A percentile compares a stretch with the other conserved stretches of the same genome.
Conservation (phyloP, 1,284 basidiomycete species). For the Puccinia brachypodii region DNA sequence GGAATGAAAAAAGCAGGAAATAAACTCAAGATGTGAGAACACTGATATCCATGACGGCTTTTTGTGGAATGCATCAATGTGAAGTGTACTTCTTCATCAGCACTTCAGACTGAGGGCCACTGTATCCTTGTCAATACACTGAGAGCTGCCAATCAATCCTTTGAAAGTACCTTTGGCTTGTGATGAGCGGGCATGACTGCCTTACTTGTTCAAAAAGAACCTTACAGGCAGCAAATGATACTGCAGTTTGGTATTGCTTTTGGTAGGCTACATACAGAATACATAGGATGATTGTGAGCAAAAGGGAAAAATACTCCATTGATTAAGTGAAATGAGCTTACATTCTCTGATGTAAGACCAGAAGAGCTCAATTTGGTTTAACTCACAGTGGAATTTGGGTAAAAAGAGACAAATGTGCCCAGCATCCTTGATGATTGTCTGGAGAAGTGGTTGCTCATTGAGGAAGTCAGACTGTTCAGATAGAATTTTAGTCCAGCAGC, state of each 20-base stretch:
- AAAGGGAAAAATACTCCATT: background rate
- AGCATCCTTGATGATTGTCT: background rate
- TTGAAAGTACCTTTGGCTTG: constrained; percentile 15
- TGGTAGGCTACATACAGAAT: background rate
- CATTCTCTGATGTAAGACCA: background rate
- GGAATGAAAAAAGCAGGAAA: no score
- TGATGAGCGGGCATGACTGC: background rate
- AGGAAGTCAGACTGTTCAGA: background rate
- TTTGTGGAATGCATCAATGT: background rate
- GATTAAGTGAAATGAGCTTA: background rate
- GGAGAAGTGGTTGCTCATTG: background rate
- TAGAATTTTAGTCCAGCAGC: background rate
- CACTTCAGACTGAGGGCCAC: background rate
- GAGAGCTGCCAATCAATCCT: constrained; percentile 12
- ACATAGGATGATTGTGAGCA: background rate
- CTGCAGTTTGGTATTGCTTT: background rate
- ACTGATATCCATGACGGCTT: background rate
- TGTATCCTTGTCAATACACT: background rate
- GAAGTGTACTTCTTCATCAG: constrained; percentile 3
- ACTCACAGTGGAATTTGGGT: background rate
- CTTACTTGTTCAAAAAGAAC: constrained; percentile 8
- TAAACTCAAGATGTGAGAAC: no score
- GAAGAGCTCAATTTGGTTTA: background rate
- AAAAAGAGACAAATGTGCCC: background rate
- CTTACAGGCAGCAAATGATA: constrained; percentile 15